phyloP scores from a whole-genome alignment of 371 early-diverging fungal species.

The Capniomyces stellatus region DNA sequence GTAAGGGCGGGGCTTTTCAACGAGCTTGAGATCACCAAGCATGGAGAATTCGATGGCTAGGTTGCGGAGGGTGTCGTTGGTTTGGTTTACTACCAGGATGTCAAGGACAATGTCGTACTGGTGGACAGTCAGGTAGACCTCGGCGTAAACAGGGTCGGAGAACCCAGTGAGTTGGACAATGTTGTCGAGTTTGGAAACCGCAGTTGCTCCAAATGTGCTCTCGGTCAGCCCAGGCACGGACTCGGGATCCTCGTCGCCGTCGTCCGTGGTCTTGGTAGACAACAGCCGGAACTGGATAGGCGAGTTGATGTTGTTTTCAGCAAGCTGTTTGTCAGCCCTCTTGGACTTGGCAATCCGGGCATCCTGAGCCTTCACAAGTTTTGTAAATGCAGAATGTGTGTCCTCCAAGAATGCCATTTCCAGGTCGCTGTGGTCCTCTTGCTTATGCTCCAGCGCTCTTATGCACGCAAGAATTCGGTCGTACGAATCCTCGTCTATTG shows the following conservation, averaged over 20 bases:
- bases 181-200: slow-evolving; percentile 47
- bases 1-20: slow-evolving; percentile 81
- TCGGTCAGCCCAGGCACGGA: slow-evolving; percentile 52
- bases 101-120: slow-evolving; percentile 95
- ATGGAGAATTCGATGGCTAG: slow-evolving; percentile 93
- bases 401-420: slow-evolving; percentile 57
- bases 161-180: slow-evolving; percentile 94
- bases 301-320: slow-evolving; percentile 71
- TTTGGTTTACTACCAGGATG: slow-evolving; percentile 96
- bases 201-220: slow-evolving; percentile 70
- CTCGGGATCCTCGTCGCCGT: slow-evolving; percentile 21
- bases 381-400: slow-evolving; percentile 58
- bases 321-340: slow-evolving; percentile 25
- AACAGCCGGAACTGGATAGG: slow-evolving; percentile 74
- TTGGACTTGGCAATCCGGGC: slow-evolving; percentile 26
- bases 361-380: slow-evolving; percentile 52
- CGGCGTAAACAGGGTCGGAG: slow-evolving; percentile 97
- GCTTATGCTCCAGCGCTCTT: slow-evolving; percentile 47
- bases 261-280: slow-evolving; percentile 37
- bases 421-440: slow-evolving; percentile 29
- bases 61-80: slow-evolving; percentile 87
- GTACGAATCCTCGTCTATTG: slow-evolving; percentile 91
- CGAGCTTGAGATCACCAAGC: slow-evolving; percentile 89
- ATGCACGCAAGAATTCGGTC: slow-evolving; percentile 82
- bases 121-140: slow-evolving; percentile 89